Base-by-base conservation (phyloP, 108 stramenopile genomes). In the Heterococcus sp. region DNA sequence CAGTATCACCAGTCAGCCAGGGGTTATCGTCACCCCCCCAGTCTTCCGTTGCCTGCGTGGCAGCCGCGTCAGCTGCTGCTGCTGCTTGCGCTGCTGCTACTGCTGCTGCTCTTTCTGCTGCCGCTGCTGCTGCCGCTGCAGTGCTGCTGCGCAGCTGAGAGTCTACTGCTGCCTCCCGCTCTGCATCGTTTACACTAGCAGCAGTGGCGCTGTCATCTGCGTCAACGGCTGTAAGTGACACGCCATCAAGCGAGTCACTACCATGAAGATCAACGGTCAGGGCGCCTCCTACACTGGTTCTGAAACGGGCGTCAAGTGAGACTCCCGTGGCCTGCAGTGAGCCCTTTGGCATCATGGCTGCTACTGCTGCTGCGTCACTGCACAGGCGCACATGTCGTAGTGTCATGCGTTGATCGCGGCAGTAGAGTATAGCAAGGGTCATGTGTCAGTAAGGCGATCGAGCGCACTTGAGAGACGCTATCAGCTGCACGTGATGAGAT, bases 191-290 rank as follows among this genome's bases (percentile, higher is more conserved):
- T 21, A 8, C 46, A 58, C 46, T 58, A 58, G 21, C 46, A 58
- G 21, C 46, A n/a, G 46, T 58, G 21, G 8, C 46, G 46, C 21
- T 21, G 8, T 58, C 46, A 58, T 58, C 14, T 58, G 46, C 46
- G 8, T 8, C 46, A 21, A 14, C 46, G 21, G 46, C 21, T 58
- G n/a, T n/a, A n/a, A n/a, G n/a, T n/a, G n/a, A n/a, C n/a, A n/a
- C n/a, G n/a, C n/a, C n/a, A n/a, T n/a, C n/a, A n/a, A n/a, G n/a
- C n/a, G n/a, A n/a, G n/a, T 21, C 46, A 58, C 21, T 21, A 58
- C 21, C 35, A 33, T 35, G 69, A 4, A 78, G 69, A 63, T 78
- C 66, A n/a, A 78, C 69, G 32, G 76, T 70, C 58, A 78, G 69
- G 3, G 76, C 32, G 0, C 39, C 32, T 0, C 69, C 35, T 0